phyloP scores from a whole-genome alignment of 2,329 filamentous ascomycete species.

The Neonectria neomacrospora region DNA sequence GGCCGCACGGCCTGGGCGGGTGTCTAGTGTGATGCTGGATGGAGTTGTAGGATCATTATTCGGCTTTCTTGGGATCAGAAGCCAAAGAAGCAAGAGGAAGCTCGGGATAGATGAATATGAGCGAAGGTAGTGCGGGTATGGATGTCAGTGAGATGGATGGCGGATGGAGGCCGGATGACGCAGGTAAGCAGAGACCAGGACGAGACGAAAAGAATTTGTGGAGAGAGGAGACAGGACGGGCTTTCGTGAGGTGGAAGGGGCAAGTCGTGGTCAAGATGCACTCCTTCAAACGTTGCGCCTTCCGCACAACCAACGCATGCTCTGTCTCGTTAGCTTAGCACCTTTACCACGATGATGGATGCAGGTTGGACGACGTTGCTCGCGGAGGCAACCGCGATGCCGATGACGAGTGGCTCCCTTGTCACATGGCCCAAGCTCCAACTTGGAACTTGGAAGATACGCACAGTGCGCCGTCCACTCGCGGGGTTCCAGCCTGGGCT shows the following conservation, averaged over 20 bases:
- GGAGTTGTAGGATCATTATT: conserved; percentile 19
- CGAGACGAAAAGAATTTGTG: conserved; percentile 14
- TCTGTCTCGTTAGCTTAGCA: conserved; percentile 9
- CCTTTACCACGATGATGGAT: conserved; percentile 13
- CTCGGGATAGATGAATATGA: conserved; percentile 12
- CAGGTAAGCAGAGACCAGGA: conserved; percentile 16
- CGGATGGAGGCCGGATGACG: conserved; percentile 23
- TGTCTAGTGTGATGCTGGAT: conserved; percentile 18
- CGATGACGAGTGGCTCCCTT: conserved; percentile 24
- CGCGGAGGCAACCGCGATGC: conserved; percentile 24
- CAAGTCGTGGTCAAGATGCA: conserved; percentile 9
- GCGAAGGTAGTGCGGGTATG: background rate
- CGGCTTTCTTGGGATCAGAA: background rate
- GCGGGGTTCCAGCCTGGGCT: conserved; percentile 7
- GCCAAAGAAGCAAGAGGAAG: conserved; percentile 2
- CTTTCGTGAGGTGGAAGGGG: conserved; percentile 9
- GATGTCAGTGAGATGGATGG: conserved; percentile 21
- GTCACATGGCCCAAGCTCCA: conserved; percentile 43
- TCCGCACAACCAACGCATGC: conserved; percentile 7
- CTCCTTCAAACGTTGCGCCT: conserved; percentile 9
- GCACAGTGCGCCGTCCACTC: conserved; percentile 5
- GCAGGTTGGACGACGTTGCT: conserved; percentile 29
- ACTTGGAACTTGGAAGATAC: background rate
- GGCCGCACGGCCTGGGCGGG: conserved; percentile 5
- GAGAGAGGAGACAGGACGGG: conserved; percentile 4